phyloP scores from a whole-genome alignment of 139 green algal species.

The Marvania coccoides region DNA sequence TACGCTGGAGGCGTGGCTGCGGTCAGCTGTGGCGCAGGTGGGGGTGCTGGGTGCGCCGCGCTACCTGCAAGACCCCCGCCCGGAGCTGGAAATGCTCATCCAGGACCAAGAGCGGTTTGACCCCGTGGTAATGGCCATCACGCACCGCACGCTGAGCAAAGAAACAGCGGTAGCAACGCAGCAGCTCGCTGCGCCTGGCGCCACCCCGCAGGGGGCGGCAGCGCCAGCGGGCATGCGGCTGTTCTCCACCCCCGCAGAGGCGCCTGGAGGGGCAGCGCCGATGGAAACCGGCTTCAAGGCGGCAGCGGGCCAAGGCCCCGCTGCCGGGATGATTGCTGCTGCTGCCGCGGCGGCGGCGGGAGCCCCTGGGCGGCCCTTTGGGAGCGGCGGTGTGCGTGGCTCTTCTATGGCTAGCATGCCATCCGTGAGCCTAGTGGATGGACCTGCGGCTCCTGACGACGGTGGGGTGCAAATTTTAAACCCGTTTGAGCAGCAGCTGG shows the following conservation, averaged over 20 bases:
- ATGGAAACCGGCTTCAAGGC: too few relatives aligned
- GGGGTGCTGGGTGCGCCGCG: constrained; percentile 12
- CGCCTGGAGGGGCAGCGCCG: not conserved
- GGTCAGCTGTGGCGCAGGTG: constrained; percentile 13
- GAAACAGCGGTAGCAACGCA: too few relatives aligned
- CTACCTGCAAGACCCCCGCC: constrained; percentile 25
- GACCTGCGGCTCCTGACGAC: not conserved
- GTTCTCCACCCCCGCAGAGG: not conserved
- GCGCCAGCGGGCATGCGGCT: not conserved
- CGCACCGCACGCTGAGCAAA: constrained; percentile 7
- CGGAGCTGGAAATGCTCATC: constrained; percentile 17
- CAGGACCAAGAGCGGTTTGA: constrained; percentile 4
- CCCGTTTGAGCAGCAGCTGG: constrained; percentile 1
- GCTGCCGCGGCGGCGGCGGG: too few relatives aligned
- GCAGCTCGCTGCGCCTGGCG: not conserved
- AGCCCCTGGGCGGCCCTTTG: too few relatives aligned
- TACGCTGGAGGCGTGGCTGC: constrained; percentile 13
- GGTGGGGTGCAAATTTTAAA: not conserved
- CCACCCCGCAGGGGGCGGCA: not conserved
- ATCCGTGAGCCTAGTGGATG: too few relatives aligned
- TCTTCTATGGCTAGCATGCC: too few relatives aligned
- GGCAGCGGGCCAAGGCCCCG: not conserved
- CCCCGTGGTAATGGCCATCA: constrained; percentile 11
- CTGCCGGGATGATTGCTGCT: too few relatives aligned
- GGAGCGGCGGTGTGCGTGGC: too few relatives aligned